Percentiles rank a stretch among this genome's conserved stretches.
These are phyloP conservation scores for Aspergillus bombycis DNA, from an alignment of 2,329 filamentous ascomycete genomes.

Conservation along the genomic window DNA sequence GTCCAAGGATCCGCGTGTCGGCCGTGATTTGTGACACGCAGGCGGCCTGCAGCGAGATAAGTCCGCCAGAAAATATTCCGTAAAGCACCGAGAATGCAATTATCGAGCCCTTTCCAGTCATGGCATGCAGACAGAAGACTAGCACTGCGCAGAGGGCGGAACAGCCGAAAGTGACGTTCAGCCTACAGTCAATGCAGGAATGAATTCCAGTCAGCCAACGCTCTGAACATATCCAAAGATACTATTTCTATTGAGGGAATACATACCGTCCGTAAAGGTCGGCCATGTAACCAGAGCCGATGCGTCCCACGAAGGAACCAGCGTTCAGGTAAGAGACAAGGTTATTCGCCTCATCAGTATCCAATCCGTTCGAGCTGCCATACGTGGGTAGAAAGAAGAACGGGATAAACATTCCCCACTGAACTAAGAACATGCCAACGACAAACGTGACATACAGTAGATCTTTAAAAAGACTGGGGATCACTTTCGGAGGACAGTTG, in stretches of 20 bases:
- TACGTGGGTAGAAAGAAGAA: slow-evolving; percentile 7
- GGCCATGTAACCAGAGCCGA: neutral
- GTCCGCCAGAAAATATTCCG: neutral
- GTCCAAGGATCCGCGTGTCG: neutral
- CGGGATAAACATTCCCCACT: slow-evolving; percentile 9
- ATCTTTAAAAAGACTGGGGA: too few relatives aligned
- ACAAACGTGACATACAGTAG: neutral
- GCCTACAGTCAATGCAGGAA: too few relatives aligned
- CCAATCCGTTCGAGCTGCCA: neutral
- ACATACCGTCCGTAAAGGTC: neutral
- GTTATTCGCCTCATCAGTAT: neutral
- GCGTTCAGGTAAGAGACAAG: slow-evolving; percentile 5
- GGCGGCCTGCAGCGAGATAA: slow-evolving; percentile 2
- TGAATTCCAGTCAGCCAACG: too few relatives aligned
- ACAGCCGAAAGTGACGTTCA: too few relatives aligned
- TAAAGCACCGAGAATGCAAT: neutral
- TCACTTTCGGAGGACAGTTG: too few relatives aligned
- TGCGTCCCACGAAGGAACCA: slow-evolving; percentile 6
- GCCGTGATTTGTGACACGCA: neutral
- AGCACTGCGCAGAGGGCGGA: neutral
- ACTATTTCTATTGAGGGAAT: too few relatives aligned
- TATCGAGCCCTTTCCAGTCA: neutral
- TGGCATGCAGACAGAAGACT: slow-evolving; percentile 1
- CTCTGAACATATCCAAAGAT: too few relatives aligned
- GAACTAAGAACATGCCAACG: slow-evolving; percentile 3